Base-by-base conservation (phyloP, 331 rosid species). In the Erythrophleum ivorense region DNA sequence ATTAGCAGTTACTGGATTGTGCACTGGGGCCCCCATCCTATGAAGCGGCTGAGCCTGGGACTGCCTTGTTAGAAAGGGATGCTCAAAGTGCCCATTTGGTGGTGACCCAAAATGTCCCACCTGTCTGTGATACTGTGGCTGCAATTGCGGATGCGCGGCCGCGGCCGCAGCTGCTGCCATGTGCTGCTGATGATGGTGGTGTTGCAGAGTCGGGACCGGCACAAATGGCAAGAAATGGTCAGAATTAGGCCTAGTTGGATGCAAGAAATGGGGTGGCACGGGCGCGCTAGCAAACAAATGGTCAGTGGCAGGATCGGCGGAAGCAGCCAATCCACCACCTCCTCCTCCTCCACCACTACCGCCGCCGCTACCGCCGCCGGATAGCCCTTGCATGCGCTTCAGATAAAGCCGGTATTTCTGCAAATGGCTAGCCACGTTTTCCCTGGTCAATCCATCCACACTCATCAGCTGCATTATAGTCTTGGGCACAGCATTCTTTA, bases 381-480 rank as follows among this genome's bases (percentile, higher is more conserved):
- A 87, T 3, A 91, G 71, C 13, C 77, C 98, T 88, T 95, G 99
- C 98, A 95, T 93, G 55, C 99, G 91, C 75, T 95, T 95, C 54
- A 93, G 91, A 71, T 95, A 95, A 60, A 95, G 99, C 3, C 99
- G 89, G 84, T 95, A 95, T 85, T 95, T 95, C 78, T 95, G 99
- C 80, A 93, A 75, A 86, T 95, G 99, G 73, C 98, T 93, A 10
- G 99, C 99, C 0, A 95, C 99, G 87, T 95, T 95, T 77, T 95
- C 99, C 5, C 99, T 64, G 3, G 99, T 95, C 77, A 95, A 85
- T 15, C 99, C 99, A 31, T 95, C 99, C 6, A 95, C 99, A 71
- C 99, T 95, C 99, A 95, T 95, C 29, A 95, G 91, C 98, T 95
- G 99, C 99, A 95, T 95, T 91, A 95, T 95, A 49, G 99, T 95